Percentiles rank a stretch among this genome's conserved stretches.
These are phyloP conservation scores for Globisporangium okanoganense DNA, from an alignment of 352 stramenopile species.

Conservation along the genomic window DNA sequence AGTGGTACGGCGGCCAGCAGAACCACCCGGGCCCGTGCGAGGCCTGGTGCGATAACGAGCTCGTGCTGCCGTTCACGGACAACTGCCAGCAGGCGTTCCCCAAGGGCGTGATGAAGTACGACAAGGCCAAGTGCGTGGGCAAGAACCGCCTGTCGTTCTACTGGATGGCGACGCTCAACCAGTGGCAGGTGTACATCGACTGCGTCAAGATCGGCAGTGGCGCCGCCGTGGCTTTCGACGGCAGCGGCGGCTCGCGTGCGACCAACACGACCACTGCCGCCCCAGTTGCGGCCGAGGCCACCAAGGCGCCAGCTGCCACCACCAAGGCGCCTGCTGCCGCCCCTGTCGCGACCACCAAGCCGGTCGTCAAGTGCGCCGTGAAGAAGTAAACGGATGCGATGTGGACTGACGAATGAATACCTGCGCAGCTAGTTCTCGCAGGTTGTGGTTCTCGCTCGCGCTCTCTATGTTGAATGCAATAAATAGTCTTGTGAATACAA, in stretches of 20 bases:
- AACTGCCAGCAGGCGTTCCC: constrained; percentile 9
- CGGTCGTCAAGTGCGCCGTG: neutral
- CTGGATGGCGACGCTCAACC: constrained; percentile 17
- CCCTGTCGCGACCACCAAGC: neutral
- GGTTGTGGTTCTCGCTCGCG: too few relatives aligned
- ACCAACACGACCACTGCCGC: neutral
- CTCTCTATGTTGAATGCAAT: too few relatives aligned
- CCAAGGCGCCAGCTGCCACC: neutral
- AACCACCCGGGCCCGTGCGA: constrained; percentile 7
- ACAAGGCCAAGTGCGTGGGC: constrained; percentile 20
- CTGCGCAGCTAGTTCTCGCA: too few relatives aligned
- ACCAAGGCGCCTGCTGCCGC: neutral
- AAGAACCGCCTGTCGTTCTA: constrained; percentile 18
- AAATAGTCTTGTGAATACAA: too few relatives aligned
- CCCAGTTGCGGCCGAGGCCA: neutral
- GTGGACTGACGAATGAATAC: neutral
- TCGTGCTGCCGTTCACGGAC: constrained; percentile 1
- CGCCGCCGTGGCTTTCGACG: neutral
- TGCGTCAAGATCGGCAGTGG: constrained; percentile 6
- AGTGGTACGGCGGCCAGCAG: constrained; percentile 2
- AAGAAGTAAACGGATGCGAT: neutral
- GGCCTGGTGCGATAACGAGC: constrained; percentile 8
- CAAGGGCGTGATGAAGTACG: constrained; percentile 17
- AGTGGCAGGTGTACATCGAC: constrained; percentile 20
- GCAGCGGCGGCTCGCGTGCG: neutral